These are phyloP conservation scores for Cryoendolithus antarcticus DNA, from an alignment of 2,329 filamentous ascomycete genomes.

Conservation along the genomic window DNA sequence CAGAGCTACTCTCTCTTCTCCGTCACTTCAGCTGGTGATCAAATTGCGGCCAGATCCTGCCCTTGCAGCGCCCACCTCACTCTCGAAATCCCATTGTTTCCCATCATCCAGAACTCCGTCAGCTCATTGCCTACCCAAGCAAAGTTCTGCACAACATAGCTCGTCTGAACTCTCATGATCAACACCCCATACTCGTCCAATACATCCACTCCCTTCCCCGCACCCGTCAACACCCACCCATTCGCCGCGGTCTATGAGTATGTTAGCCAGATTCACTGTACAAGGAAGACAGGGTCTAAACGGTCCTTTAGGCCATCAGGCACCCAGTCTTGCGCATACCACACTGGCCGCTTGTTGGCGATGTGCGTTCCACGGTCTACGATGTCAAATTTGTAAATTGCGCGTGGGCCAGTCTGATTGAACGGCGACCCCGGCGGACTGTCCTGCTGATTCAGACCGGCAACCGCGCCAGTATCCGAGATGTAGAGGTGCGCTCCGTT, in stretches of 20 bases:
- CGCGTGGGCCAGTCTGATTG: constrained; percentile 22
- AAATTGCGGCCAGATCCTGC: constrained; percentile 13
- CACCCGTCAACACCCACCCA: constrained; percentile 29
- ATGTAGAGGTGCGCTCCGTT: constrained; percentile 34
- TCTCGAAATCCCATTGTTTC: constrained; percentile 26
- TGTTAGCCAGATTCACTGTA: too few species aligned
- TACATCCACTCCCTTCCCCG: constrained; percentile 30
- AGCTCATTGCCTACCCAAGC: constrained; percentile 29
- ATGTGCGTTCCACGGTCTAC: constrained; percentile 23
- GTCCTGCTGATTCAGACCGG: constrained; percentile 14
- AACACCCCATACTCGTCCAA: constrained; percentile 26
- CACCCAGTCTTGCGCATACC: constrained; percentile 26
- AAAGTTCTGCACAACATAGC: constrained; percentile 34
- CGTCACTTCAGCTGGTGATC: too few species aligned
- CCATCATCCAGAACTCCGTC: constrained; percentile 30
- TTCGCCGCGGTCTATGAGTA: constrained; percentile 14
- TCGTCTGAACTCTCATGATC: constrained; percentile 31
- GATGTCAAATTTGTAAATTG: constrained; percentile 30
- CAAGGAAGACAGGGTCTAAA: background rate
- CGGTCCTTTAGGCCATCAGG: constrained; percentile 34
- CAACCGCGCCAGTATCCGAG: constrained; percentile 27
- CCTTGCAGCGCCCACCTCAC: constrained; percentile 27
- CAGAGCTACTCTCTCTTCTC: too few species aligned
- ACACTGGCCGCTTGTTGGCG: constrained; percentile 29
- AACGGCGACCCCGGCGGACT: constrained; percentile 17